phyloP scores from a whole-genome alignment of 495 filamentous ascomycete species.

The Hypoxylon perforatum region DNA sequence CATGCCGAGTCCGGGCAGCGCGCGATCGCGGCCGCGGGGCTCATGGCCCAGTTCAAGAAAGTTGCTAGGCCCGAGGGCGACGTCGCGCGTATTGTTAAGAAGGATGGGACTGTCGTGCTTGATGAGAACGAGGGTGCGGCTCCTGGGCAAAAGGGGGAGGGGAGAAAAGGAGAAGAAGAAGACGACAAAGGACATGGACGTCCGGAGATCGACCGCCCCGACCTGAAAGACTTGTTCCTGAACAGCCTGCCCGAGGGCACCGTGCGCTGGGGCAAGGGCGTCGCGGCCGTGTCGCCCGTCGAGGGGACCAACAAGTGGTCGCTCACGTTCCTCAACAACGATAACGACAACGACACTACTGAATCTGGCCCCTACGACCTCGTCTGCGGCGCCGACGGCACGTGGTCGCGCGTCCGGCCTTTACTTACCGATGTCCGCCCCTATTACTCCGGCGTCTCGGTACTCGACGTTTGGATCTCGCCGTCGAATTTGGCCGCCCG shows the following conservation, averaged over 20 bases:
- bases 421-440: conserved; percentile 61
- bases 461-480: conserved; percentile 49
- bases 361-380: conserved; percentile 57
- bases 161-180: not conserved
- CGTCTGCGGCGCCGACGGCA: conserved; percentile 71
- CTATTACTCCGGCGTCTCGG: conserved; percentile 59
- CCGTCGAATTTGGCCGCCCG: conserved; percentile 46
- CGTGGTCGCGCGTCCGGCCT: conserved; percentile 65
- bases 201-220: conserved; percentile 62
- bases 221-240: conserved; percentile 55
- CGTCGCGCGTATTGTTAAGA: conserved; percentile 49
- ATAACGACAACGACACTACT: not conserved
- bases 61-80: conserved; percentile 57
- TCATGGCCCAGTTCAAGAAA: conserved; percentile 61
- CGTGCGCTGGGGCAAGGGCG: conserved; percentile 60
- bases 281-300: conserved; percentile 37
- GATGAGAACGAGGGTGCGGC: conserved; percentile 41
- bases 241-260: conserved; percentile 47
- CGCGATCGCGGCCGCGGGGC: conserved; percentile 62
- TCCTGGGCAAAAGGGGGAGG: not conserved
- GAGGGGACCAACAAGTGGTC: conserved; percentile 37
- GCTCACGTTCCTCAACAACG: conserved; percentile 51
- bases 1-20: conserved; percentile 62
- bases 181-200: conserved; percentile 47
- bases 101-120: conserved; percentile 54